Evolutionary conservation across 371 early-diverging fungal species (phyloP).

Genomic region (Encephalitozoon hellem): DNA sequence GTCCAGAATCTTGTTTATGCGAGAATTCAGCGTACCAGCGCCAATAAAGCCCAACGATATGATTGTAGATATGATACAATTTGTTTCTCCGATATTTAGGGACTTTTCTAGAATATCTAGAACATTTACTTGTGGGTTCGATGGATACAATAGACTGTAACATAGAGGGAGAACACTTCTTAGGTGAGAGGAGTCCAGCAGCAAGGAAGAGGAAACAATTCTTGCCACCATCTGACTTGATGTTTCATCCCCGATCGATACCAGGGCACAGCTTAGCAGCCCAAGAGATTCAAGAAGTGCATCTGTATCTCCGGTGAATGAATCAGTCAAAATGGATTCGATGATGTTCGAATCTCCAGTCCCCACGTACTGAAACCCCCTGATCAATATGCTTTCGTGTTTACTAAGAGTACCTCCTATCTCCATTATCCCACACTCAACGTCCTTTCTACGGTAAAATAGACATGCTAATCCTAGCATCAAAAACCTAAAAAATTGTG

Average conservation of each 20-base stretch:
- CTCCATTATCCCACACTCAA: slow-evolving; percentile 25
- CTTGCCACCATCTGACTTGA: slow-evolving; percentile 48
- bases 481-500: slow-evolving; percentile 41
- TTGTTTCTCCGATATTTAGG: slow-evolving; percentile 78
- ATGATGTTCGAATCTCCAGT: slow-evolving; percentile 48
- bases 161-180: slow-evolving; percentile 71
- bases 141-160: slow-evolving; percentile 80
- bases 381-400: slow-evolving; percentile 31
- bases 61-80: slow-evolving; percentile 69
- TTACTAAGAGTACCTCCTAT: slow-evolving; percentile 8
- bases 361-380: slow-evolving; percentile 45
- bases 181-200: slow-evolving; percentile 51
- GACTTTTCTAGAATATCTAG: slow-evolving; percentile 86
- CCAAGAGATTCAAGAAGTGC: slow-evolving; percentile 43
- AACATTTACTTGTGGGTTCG: slow-evolving; percentile 77
- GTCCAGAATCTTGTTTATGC: slow-evolving; percentile 85
- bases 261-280: slow-evolving; percentile 46
- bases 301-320: slow-evolving; percentile 48
- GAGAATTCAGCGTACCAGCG: slow-evolving; percentile 96
- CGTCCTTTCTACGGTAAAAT: slow-evolving; percentile 45
- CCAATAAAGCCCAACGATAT: slow-evolving; percentile 95
- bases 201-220: slow-evolving; percentile 44
- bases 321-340: slow-evolving; percentile 50
- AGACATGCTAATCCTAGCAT: slow-evolving; percentile 55
- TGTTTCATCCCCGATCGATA: slow-evolving; percentile 55